Evolutionary conservation across 179 eudicot genomes (phyloP).

Genomic region (Beta lomatogona): DNA sequence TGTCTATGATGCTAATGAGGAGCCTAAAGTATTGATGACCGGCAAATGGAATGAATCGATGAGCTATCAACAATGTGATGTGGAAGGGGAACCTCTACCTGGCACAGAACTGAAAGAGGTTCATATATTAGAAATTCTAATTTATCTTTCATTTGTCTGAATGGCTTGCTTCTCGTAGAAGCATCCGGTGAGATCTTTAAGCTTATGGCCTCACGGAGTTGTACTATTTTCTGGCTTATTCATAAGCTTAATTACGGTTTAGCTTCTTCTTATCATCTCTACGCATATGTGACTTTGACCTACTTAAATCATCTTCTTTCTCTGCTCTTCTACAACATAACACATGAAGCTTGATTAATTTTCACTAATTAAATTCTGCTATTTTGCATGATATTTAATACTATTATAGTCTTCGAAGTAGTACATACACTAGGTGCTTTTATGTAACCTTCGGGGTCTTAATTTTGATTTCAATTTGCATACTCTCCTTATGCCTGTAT

Average conservation of each 20-base stretch:
- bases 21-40: conserved; percentile 93
- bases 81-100: conserved; percentile 90
- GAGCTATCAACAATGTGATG: conserved; percentile 94
- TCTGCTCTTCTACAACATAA: neutral
- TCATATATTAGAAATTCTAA: neutral
- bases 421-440: neutral
- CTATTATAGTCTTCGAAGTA: neutral
- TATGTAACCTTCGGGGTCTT: conserved; percentile 1
- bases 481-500: neutral
- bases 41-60: conserved; percentile 93
- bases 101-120: conserved; percentile 97
- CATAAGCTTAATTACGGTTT: neutral
- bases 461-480: neutral
- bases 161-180: neutral
- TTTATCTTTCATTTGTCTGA: neutral
- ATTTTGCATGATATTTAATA: neutral
- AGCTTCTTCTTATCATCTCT: neutral
- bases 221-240: conserved; percentile 1
- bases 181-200: neutral
- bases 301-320: neutral
- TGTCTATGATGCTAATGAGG: conserved; percentile 88
- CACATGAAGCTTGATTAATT: neutral
- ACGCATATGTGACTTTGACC: conserved; percentile 1
- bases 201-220: conserved; percentile 1
- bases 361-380: neutral